phyloP scores from a whole-genome alignment of 345 rosid genomes.

The Garcia nutans region DNA sequence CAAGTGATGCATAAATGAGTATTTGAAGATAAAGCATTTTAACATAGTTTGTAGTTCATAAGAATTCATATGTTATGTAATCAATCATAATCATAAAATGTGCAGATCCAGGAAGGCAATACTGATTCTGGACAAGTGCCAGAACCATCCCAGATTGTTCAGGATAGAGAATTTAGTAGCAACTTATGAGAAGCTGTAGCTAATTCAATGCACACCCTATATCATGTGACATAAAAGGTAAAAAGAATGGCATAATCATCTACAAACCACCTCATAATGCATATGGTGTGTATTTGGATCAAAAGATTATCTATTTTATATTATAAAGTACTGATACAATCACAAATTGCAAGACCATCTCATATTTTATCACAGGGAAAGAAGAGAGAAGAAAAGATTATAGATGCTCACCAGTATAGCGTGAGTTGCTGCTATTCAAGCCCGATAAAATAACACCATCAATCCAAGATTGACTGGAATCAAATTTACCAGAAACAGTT shows the following conservation, averaged over 20 bases:
- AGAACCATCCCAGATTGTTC: background rate
- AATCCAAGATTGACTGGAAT: constrained; percentile 58
- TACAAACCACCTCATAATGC: background rate
- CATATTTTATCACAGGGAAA: background rate
- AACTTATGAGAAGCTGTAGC: background rate
- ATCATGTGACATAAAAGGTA: background rate
- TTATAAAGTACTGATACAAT: background rate
- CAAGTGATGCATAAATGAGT: background rate
- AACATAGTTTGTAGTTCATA: background rate
- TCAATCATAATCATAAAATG: background rate
- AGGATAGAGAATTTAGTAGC: background rate
- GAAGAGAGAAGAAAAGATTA: background rate
- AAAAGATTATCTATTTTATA: background rate
- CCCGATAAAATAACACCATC: constrained; percentile 60
- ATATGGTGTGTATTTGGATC: background rate
- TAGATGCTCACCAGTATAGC: constrained; percentile 66
- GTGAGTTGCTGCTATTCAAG: constrained; percentile 35
- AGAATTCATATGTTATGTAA: background rate
- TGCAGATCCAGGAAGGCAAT: background rate
- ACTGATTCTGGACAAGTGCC: background rate
- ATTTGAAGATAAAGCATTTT: background rate
- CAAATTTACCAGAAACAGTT: constrained; percentile 11
- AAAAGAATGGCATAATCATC: background rate
- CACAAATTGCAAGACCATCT: background rate
- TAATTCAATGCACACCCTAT: background rate